A percentile compares a stretch with the other conserved stretches of the same genome.
phyloP scores from a whole-genome alignment of 1,139 yeast species.

The Debaryomycetaceae sp. region DNA sequence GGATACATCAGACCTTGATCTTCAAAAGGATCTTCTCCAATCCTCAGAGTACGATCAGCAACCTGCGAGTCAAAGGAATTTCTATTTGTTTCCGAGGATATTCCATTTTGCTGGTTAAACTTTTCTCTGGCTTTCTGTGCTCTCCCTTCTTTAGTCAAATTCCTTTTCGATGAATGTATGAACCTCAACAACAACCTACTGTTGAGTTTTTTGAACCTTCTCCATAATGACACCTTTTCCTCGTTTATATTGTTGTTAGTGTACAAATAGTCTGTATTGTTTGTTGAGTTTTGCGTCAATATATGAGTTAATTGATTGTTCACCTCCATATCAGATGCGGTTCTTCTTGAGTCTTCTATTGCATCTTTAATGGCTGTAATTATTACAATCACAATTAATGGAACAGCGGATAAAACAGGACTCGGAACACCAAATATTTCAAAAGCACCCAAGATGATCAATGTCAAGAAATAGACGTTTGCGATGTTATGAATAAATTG shows the following conservation, averaged over 20 bases:
- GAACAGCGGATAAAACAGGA: slow-evolving; percentile 56
- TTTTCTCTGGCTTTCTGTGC: slow-evolving; percentile 27
- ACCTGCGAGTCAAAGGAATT: slow-evolving; percentile 36
- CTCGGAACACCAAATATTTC: slow-evolving; percentile 57
- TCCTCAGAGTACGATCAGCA: slow-evolving; percentile 1
- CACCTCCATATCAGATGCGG: slow-evolving; percentile 50
- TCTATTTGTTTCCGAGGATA: slow-evolving; percentile 12
- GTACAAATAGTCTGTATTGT: slow-evolving; percentile 17
- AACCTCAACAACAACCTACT: slow-evolving; percentile 28
- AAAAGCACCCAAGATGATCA: slow-evolving; percentile 52
- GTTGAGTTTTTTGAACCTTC: slow-evolving; percentile 54
- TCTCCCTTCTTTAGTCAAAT: slow-evolving; percentile 38
- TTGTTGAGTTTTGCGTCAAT: slow-evolving; percentile 19
- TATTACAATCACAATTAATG: slow-evolving; percentile 54
- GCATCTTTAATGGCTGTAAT: slow-evolving; percentile 58
- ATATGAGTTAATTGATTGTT: slow-evolving; percentile 51
- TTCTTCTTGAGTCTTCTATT: slow-evolving; percentile 55
- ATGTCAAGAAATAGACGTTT: slow-evolving; percentile 49
- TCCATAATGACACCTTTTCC: slow-evolving; percentile 55
- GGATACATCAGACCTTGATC: slow-evolving; percentile 7
- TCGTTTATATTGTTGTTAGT: slow-evolving; percentile 43
- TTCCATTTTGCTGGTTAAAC: slow-evolving; percentile 8
- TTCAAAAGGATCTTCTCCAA: slow-evolving; percentile 18
- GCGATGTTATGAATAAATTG: slow-evolving; percentile 55
- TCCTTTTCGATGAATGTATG: slow-evolving; percentile 27